Base-by-base conservation (phyloP, 495 filamentous ascomycete species). In the Trichoderma reesei region DNA sequence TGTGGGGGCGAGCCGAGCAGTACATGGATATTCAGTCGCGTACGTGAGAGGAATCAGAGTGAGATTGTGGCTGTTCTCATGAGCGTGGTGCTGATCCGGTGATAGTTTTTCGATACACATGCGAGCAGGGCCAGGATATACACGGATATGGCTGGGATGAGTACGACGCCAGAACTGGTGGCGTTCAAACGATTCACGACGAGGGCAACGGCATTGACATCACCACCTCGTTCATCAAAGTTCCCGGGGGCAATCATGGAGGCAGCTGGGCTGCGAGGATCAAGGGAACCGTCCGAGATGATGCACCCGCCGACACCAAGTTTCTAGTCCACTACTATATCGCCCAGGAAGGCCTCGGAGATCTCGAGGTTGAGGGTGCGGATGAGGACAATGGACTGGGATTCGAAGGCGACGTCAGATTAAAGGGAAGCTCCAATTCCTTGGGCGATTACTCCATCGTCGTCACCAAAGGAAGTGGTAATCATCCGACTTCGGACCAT, bases 71-170 rank as follows among this genome's bases (percentile, higher is more conserved):
- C 9, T 56, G 51, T 33, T 34, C 5, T 56, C 5, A 34, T 36
- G 51, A 16, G 26, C 2, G 5, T 56, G 5, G 3, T 56, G 48
- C 63, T 64, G 36, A 65, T 41, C 16, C 8, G 3, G 14, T 14
- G n/a, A 5, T 75, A 96, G 92, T 86, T 71, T 86, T 97, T 67
- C 87, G 94, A 65, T 89, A 98, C 73, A 96, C 95, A 0, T 98
- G 94, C 75, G 94, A 98, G 72, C 94, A 98, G 73, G 82, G 92
- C 72, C 91, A 96, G 71, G 89, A 87, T 65, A 96, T 98, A 88
- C 86, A 86, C 48, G 92, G 94, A 41, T 98, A 98, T 72, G 94
- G 93, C 65, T 98, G 94, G 94, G 93, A 98, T 67, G 84, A 94
- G 69, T 98, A 95, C 75, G 94, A 98, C 73, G 85, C 90, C 26